phyloP scores from a whole-genome alignment of 2,329 filamentous ascomycete species.

The Colletotrichum aenigma region DNA sequence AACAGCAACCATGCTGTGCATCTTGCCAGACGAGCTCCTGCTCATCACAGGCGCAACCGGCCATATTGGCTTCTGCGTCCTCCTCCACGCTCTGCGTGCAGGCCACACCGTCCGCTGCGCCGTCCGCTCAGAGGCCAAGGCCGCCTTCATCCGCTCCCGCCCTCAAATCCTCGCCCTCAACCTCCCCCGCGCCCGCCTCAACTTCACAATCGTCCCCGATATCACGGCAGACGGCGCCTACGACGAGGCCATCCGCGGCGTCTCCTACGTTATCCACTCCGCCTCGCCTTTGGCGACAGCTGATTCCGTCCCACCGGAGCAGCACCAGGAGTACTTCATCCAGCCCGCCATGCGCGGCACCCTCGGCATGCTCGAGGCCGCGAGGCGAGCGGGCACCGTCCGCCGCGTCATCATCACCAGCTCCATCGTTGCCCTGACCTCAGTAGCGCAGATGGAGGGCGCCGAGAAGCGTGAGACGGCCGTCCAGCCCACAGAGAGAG shows the following conservation, averaged over 20 bases:
- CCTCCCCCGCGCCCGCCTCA: constrained; percentile 23
- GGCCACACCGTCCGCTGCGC: constrained; percentile 34
- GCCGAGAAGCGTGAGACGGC: neutral
- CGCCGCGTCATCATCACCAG: constrained; percentile 52
- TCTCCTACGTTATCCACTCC: constrained; percentile 39
- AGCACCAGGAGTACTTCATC: constrained; percentile 51
- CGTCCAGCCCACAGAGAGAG: neutral
- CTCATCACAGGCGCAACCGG: constrained; percentile 35
- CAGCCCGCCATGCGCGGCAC: constrained; percentile 62
- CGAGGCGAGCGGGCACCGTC: constrained; percentile 40
- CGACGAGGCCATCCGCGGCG: constrained; percentile 44
- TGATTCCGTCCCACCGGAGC: constrained; percentile 66
- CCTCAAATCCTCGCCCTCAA: constrained; percentile 19
- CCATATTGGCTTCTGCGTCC: constrained; percentile 32
- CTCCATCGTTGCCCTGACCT: constrained; percentile 45
- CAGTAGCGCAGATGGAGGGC: constrained; percentile 14
- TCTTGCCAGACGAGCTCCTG: constrained; percentile 18
- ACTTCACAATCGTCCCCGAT: constrained; percentile 39
- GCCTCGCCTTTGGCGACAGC: constrained; percentile 30
- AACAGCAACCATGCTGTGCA: constrained; percentile 10
- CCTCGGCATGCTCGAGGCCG: constrained; percentile 51
- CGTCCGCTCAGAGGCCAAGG: constrained; percentile 28
- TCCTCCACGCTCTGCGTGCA: constrained; percentile 27
- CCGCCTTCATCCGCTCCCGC: constrained; percentile 10
- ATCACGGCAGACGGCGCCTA: constrained; percentile 40